phyloP scores from a whole-genome alignment of 148 eudicot genomes.

The Rhododendron ovatum region DNA sequence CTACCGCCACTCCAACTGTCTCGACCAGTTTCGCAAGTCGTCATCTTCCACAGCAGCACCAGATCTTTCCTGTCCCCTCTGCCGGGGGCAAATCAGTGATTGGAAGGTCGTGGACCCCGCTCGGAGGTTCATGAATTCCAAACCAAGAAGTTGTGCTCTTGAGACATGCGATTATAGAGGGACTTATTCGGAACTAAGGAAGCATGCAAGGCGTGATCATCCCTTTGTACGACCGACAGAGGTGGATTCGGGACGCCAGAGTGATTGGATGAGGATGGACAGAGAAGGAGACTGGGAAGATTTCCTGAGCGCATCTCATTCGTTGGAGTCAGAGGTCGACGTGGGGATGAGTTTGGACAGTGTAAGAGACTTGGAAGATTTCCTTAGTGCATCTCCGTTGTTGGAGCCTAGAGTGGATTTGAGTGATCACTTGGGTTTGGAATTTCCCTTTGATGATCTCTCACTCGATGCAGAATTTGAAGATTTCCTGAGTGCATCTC shows the following conservation, averaged over 20 bases:
- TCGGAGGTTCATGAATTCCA: constrained; percentile 30
- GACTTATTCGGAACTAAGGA: constrained; percentile 26
- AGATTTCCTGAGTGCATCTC: neutral
- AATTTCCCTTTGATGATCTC: neutral
- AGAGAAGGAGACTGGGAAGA: constrained; percentile 6
- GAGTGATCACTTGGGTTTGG: neutral
- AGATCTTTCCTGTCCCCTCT: constrained; percentile 34
- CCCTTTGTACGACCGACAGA: constrained; percentile 18
- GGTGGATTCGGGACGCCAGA: constrained; percentile 13
- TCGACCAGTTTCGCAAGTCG: constrained; percentile 24
- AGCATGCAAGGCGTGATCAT: constrained; percentile 37
- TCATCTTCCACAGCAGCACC: constrained; percentile 1
- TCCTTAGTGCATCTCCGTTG: neutral
- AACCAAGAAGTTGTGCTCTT: constrained; percentile 30
- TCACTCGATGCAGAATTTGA: neutral
- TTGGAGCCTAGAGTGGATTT: neutral
- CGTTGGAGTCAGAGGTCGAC: neutral
- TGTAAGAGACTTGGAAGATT: neutral
- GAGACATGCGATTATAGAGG: constrained; percentile 32
- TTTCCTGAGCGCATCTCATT: neutral
- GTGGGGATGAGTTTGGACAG: constrained; percentile 1
- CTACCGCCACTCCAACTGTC: constrained; percentile 25
- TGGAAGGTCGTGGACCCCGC: constrained; percentile 28
- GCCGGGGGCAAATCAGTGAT: constrained; percentile 35
- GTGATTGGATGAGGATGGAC: constrained; percentile 13